Evolutionary conservation across 31 red algal genomes (phyloP).

Genomic region (Odonthalia washingtoniensis): DNA sequence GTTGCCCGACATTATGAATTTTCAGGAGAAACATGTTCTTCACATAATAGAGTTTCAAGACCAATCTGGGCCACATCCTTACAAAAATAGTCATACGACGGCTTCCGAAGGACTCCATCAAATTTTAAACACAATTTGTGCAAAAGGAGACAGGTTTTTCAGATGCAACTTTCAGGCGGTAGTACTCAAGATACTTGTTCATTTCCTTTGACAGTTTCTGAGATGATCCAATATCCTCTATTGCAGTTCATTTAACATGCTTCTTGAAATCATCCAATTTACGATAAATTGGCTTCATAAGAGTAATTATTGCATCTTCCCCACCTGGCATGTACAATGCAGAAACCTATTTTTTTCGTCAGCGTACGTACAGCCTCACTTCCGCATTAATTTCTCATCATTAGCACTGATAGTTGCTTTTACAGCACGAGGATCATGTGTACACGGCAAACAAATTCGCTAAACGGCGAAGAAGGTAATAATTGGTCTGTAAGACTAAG

Average conservation of each 20-base stretch:
- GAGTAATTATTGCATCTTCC: constrained; percentile 13
- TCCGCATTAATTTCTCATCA: background rate
- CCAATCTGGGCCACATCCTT: constrained; percentile 42
- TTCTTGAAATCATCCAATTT: constrained; percentile 68
- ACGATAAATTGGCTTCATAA: constrained; percentile 20
- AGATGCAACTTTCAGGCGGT: too few relatives aligned
- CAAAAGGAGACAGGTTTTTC: constrained; percentile 66
- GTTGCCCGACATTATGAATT: background rate
- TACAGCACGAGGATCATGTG: constrained; percentile 56
- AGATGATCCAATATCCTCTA: constrained; percentile 46
- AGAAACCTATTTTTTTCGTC: constrained; percentile 13
- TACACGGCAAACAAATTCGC: constrained; percentile 77
- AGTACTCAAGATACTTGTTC: constrained; percentile 71
- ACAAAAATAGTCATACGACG: constrained; percentile 49
- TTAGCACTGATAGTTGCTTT: background rate
- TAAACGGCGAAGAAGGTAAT: constrained; percentile 71
- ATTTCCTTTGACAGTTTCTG: constrained; percentile 44
- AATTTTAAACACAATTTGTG: constrained; percentile 84
- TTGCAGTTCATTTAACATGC: constrained; percentile 65
- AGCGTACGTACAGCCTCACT: background rate
- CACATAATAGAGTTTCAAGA: constrained; percentile 4
- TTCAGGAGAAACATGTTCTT: background rate
- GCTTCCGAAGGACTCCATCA: constrained; percentile 70
- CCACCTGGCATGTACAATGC: constrained; percentile 12
- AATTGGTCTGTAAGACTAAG: constrained; percentile 73